Conservation (phyloP, 2,329 filamentous ascomycete genomes). For the Aspergillus sp. region DNA sequence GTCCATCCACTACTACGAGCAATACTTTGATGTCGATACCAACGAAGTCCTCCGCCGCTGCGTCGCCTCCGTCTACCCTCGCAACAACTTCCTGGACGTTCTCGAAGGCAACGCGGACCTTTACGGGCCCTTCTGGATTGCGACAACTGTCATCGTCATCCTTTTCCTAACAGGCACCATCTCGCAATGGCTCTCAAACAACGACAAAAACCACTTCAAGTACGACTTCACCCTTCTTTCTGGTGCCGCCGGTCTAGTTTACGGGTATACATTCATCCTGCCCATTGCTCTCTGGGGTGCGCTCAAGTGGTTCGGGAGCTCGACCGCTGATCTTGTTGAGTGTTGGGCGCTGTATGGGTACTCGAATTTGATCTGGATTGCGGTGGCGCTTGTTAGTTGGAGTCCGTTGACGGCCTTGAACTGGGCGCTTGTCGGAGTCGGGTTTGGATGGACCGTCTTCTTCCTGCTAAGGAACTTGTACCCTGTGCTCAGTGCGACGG, state of each 20-base stretch:
- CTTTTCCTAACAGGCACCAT: slow-evolving; percentile 94
- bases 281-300: slow-evolving; percentile 83
- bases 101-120: slow-evolving; percentile 95
- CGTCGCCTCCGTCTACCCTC: slow-evolving; percentile 82
- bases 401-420: slow-evolving; percentile 83
- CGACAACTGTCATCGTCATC: slow-evolving; percentile 93
- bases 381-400: slow-evolving; percentile 88
- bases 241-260: slow-evolving; percentile 86
- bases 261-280: slow-evolving; percentile 89
- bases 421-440: slow-evolving; percentile 87
- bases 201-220: slow-evolving; percentile 69
- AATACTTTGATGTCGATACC: slow-evolving; percentile 98
- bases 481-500: slow-evolving; percentile 88
- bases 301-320: slow-evolving; percentile 92
- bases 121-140: slow-evolving; percentile 98
- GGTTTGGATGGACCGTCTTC: slow-evolving; percentile 76
- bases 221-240: slow-evolving; percentile 91
- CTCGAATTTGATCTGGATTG: slow-evolving; percentile 95
- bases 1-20: slow-evolving; percentile 89
- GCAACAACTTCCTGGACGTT: slow-evolving; percentile 93
- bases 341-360: slow-evolving; percentile 97
- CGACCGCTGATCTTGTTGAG: slow-evolving; percentile 88
- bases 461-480: slow-evolving; percentile 86
- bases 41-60: slow-evolving; percentile 83
- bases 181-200: slow-evolving; percentile 77